Evolutionary conservation across 345 rosid genomes (phyloP), one percentile per base, ranked within the genome.

Genomic region (Aurinia saxatilis): DNA sequence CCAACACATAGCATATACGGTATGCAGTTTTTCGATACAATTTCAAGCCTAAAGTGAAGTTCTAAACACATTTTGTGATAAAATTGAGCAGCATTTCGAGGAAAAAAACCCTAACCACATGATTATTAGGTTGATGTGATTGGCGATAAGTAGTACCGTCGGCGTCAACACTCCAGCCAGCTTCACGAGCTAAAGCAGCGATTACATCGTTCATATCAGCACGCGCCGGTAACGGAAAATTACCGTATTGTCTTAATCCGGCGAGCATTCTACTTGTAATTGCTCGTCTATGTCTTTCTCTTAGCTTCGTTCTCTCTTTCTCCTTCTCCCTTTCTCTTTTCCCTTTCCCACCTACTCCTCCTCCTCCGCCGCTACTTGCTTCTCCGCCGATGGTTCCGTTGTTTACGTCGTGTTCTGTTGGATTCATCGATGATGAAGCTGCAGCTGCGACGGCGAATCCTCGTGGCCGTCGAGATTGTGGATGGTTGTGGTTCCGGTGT

Each of bases 191-290:
- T 25, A 92, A 76, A 15, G 98, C 95, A 11, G 98, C 95, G 19
- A 92, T 82, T n/a, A 92, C 98, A 50, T 92, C 98, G 77, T 92
- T 92, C 98, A 88, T 92, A 79, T 92, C 98, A 6, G 96, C 98
- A 57, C 98, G 98, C 8, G 98, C 98, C 5, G 96, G 98, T 10
- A 92, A 91, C 5, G 95, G 95, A 58, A 92, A 92, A 60, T 92
- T 86, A 5, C 96, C 98, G 57, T 86, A 86, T 61, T 88, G 98
- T 70, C 98, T 82, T 33, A 92, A 78, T 3, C 98, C 96, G 4
- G 95, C 86, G 33, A 92, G 91, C 96, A 92, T 92, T 50, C 96
- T 79, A 76, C 98, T 88, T 5, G 98, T 92, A 76, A 92, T 88
- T 33, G 98, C 96, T 33, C 98, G 80, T 60, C 98, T 84, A 70